Base-by-base conservation (phyloP, 495 filamentous ascomycete genomes). In the Bacidia rubella region DNA sequence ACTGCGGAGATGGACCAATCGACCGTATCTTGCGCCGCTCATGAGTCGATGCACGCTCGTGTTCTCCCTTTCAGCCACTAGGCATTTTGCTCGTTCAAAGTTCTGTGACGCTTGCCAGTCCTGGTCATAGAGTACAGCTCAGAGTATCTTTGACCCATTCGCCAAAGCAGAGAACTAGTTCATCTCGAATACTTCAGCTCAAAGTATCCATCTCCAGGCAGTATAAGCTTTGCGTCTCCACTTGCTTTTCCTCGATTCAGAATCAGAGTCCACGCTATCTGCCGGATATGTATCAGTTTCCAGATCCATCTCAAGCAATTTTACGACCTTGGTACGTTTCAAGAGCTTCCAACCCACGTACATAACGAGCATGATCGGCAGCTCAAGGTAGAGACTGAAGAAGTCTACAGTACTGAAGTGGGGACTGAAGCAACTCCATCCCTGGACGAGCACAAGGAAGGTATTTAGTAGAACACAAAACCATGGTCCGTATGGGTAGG, bases 391-490 rank as follows among this genome's bases (percentile, higher is more conserved):
- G 21, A 65, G 72, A 5, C 68, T 71, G 27, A 79, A 69, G 61
- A 79, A 79, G 50, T 72, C 65, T 9, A 78, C 71, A 1, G 55
- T 59, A 26, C 65, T 60, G 55, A 77, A 79, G n/a, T 45, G 60
- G 1, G 74, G 74, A 38, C 71, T 75, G 60, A 79, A 79, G 48
- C 68, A 71, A 24, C 66, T 70, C 78, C 78, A 81, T 11, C 78
- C 78, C 57, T 81, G 79, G 0, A 81, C 72, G 9, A 80, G 68
- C 24, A 81, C 69, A 7, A 81, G 69, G 24, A 81, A 68, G 10
- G 54, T 62, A 53, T 80, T 80, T 4, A 80, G 66, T 2, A 71
- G 52, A 12, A 79, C 59, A 10, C 68, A 68, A 35, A 76, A 51
- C 52, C 72, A 73, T 0, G 77, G 77, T 0, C 78, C 78, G 47